Conservation (phyloP, 225 moss, liverwort and hornwort species). For the Polytrichum formosum region DNA sequence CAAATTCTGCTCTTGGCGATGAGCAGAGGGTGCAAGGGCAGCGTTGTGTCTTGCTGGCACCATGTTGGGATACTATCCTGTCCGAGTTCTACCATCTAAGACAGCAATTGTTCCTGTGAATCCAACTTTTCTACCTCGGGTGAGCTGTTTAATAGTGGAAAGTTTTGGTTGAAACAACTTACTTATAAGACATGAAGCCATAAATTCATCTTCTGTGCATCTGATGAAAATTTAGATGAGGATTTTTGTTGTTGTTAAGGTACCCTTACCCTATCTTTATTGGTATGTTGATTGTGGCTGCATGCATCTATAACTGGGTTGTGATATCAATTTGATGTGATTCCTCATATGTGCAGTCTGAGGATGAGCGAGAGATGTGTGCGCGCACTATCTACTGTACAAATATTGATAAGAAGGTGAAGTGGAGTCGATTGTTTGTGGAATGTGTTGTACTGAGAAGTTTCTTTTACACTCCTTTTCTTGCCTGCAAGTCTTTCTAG, state of each 20-base stretch:
- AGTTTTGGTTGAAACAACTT: no score
- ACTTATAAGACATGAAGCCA: no score
- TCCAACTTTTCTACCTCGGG: constrained; percentile 87
- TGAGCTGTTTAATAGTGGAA: constrained; percentile 5
- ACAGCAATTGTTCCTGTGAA: constrained; percentile 98
- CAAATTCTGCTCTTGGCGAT: not conserved
- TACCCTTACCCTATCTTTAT: no score
- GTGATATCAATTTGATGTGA: no score
- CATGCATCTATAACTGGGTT: no score
- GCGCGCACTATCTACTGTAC: constrained; percentile 98
- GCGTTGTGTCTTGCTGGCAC: constrained; percentile 90
- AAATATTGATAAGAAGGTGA: constrained; percentile 99
- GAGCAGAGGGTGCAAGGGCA: constrained; percentile 72
- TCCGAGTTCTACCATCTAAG: constrained; percentile 72
- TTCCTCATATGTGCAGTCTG: constrained; percentile 53
- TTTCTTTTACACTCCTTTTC: not conserved
- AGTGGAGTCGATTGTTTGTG: constrained; percentile 55
- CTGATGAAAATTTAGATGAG: not conserved
- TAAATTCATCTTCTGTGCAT: not conserved
- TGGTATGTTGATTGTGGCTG: no score
- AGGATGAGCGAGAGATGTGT: constrained; percentile 99
- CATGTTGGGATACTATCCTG: constrained; percentile 91
- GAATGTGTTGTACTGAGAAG: not conserved
- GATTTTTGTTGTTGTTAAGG: not conserved
- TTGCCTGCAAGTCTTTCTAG: not conserved